These are phyloP conservation scores for Schwanniomyces yamadae DNA, from an alignment of 805 yeast genomes.

Conservation along the genomic window DNA sequence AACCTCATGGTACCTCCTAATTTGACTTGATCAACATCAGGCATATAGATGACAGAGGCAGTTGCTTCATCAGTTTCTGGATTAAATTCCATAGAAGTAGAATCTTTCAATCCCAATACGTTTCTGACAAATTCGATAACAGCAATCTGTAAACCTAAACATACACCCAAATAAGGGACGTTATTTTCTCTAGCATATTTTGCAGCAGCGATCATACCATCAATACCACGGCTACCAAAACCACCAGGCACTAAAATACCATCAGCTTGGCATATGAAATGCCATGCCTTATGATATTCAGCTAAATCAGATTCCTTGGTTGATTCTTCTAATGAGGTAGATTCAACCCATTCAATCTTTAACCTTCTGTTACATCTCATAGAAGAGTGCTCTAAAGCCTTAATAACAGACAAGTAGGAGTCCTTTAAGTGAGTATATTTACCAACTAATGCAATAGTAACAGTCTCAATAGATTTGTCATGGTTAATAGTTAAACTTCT, in stretches of 20 bases:
- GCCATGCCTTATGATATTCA: conserved; percentile 94
- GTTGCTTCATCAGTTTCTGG: conserved; percentile 57
- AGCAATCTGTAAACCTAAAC: conserved; percentile 96
- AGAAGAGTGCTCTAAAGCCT: conserved; percentile 92
- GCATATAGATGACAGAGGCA: conserved; percentile 93
- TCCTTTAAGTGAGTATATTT: conserved; percentile 95
- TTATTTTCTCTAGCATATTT: conserved; percentile 97
- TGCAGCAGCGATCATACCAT: conserved; percentile 97
- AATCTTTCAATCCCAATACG: conserved; percentile 63
- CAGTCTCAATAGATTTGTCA: conserved; percentile 82
- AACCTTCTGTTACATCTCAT: conserved; percentile 84
- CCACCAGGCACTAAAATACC: conserved; percentile 99
- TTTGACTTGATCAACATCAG: conserved; percentile 92
- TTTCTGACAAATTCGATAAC: conserved; percentile 89
- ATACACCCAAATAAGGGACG: conserved; percentile 93
- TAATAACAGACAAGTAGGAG: conserved; percentile 90
- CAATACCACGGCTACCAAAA: conserved; percentile 94
- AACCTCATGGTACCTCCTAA: conserved; percentile 99
- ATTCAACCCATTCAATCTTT: conserved; percentile 94
- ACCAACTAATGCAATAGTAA: conserved; percentile 94
- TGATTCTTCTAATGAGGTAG: conserved; percentile 81
- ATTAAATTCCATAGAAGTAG: conserved; percentile 82
- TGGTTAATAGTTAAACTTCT: conserved; percentile 70
- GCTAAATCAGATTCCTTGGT: conserved; percentile 63
- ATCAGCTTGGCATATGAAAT: conserved; percentile 85